Evolutionary conservation across 192 early-diverging fungal species (phyloP), one percentile per base, ranked within the genome.

Genomic region (Chytriomyces confervae): DNA sequence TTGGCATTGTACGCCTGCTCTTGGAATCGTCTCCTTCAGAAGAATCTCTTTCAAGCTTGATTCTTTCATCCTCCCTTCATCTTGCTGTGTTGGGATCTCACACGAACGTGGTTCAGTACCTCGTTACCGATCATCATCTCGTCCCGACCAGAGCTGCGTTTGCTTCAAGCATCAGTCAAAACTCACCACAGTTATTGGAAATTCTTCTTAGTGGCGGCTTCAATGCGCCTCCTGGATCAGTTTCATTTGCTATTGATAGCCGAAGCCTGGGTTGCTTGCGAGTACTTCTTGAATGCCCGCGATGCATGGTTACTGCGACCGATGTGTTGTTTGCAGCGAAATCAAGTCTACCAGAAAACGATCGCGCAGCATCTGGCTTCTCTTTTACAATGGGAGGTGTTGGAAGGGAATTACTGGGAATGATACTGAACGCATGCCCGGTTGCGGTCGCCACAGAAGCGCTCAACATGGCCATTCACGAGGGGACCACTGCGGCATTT

Each of bases 401-500:
- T 7, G 50, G 23, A 53, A 13, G 0, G 1, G 8, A 50, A 20
- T 8, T 51, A 7, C 69, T 70, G 8, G 69, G 24, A 13, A 9
- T 61, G 11, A 27, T 74, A 7, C 24, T 62, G 11, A 43, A n/a
- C 0, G 29, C 72, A 5, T 45, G 43, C 43, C 8, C 57, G 10
- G 8, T 61, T 7, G 53, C 53, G 8, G 43, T 74, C 2, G 47
- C 69, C 10, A 74, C 60, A 9, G 72, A 74, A 46, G 72, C 72
- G 7, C 45, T 74, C 36, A 74, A 74, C 45, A 74, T 74, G 72
- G 20, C 72, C 18, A 62, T 74, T 16, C 72, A 74, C 23, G 72
- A 74, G 23, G 72, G 72, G 11, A 45, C 45, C 27, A 8, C 47
- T 23, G 18, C 60, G 5, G 46, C 62, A n/a, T 44, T 74, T 23